A percentile compares a stretch with the other conserved stretches of the same genome.
Evolutionary conservation across 2,329 filamentous ascomycete genomes (phyloP).

Genomic region (Taxawa tesnikishii): DNA sequence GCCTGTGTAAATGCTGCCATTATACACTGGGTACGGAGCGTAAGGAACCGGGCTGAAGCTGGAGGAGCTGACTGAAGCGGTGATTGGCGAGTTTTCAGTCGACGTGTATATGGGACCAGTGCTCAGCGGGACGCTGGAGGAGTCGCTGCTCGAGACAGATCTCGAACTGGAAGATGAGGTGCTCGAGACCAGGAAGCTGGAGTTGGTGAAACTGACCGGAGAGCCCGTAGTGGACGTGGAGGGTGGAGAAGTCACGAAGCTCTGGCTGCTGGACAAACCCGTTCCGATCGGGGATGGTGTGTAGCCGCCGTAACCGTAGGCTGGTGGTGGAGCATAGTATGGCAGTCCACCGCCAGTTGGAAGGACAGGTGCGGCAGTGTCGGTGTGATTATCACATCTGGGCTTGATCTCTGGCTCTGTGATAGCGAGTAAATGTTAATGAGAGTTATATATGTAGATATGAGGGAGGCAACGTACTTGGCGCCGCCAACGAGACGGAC

Average conservation of each 20-base stretch:
- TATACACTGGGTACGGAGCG: neutral
- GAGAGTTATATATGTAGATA: too few relatives aligned
- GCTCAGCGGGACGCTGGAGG: too few relatives aligned
- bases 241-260: neutral
- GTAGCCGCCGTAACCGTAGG: neutral
- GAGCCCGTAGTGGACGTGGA: slow-evolving; percentile 1
- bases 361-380: neutral
- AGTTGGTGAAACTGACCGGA: neutral
- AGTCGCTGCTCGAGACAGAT: too few relatives aligned
- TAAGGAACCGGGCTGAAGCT: slow-evolving; percentile 1
- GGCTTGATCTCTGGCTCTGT: too few relatives aligned
- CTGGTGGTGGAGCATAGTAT: neutral
- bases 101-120: too few relatives aligned
- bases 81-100: too few relatives aligned
- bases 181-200: neutral
- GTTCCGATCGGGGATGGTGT: slow-evolving; percentile 2
- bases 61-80: neutral
- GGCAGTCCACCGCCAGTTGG: neutral
- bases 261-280: neutral
- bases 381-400: neutral
- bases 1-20: neutral
- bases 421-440: too few relatives aligned
- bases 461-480: too few relatives aligned
- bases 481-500: neutral
- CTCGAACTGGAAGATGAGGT: slow-evolving; percentile 2